Base-by-base conservation (phyloP, 2,329 filamentous ascomycete genomes). In the Dothiorella sarmentorum region DNA sequence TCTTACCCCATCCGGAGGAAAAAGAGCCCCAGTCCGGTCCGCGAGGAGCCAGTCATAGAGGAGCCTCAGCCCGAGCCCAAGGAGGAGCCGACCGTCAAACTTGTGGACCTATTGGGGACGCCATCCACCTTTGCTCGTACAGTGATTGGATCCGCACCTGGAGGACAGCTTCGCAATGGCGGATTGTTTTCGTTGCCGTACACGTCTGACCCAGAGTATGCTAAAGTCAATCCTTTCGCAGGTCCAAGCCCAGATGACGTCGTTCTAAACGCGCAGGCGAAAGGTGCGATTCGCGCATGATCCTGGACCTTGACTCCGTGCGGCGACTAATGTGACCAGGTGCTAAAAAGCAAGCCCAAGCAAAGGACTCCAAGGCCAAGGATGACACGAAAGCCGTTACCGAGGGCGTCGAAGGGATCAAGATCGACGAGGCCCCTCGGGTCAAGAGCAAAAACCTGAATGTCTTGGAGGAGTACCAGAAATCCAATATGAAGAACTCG, bases 171-270 rank as follows among this genome's bases (percentile, higher is more conserved):
- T 20, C 43, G 45, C 33, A 59, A 38, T 13, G 18, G 37, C 29
- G 49, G 37, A 57, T 59, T 60, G 10, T 69, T 73, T 51, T 64
- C 73, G 56, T 66, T 79, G 51, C 74, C 77, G n/a, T 78, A 76
- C 60, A 64, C 63, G n/a, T 44, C 29, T 9, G 64, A 66, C 59
- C 64, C 65, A 49, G 65, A 66, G 18, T 68, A 70, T 58, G 79
- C 71, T 69, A 78, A 74, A 69, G 66, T 79, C 68, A 78, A 85
- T 69, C 84, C 86, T 60, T 97, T 97, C 76, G 80, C 87, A 79
- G 85, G 85, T 71, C 92, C 93, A 58, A 97, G 92, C 75, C 92
- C 92, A 65, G 92, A 97, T 77, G 92, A 97, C 73, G 77, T 94
- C 69, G 89, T 97, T 67, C 81, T 91, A 63, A 85, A 87, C 73